Base-by-base conservation (phyloP, 352 stramenopile species). In the Phytophthora meadii region DNA sequence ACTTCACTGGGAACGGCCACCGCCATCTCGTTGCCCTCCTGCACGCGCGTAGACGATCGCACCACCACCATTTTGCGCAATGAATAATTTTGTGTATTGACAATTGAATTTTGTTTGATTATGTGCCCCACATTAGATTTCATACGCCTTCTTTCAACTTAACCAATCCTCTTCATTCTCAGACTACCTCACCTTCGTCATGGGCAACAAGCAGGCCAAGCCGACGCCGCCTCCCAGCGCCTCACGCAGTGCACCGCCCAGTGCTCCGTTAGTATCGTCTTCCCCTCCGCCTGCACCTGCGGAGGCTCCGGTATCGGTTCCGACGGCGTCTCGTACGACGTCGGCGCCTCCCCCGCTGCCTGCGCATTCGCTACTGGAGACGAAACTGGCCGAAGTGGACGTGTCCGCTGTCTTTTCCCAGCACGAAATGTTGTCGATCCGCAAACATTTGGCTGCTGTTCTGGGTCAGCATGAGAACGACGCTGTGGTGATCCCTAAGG, bases 161-260 rank as follows among this genome's bases (percentile, higher is more conserved):
- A 32, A n/a, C 14, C 19, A 61, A 44, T 44, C n/a, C n/a, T 41
- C 15, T 9, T 44, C 22, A 37, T 59, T 57, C 47, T 58, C 44
- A 63, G 34, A 52, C 32, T 49, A 11, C 15, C 9, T 49, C 46
- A 54, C 32, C 34, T 61, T 11, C 24, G 19, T 27, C 46, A 93
- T 95, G 87, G 87, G 87, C 27, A 95, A 94, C 81, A 95, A 95
- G 70, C 87, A 92, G 28, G 83, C 68, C 37, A 95, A 95, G 64
- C 76, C 72, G 50, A 66, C 54, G 54, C 42, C 59, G 64, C 77
- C 68, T 67, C 68, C 54, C 41, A 62, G 42, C 39, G 52, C 52
- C 14, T 45, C 61, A 19, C 67, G 67, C 27, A 62, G 45, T 39
- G 53, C 40, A 2, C 65, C 65, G 3, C 8, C 58, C 5, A 68